These are phyloP conservation scores for Lentinula novae-zelandiae DNA, from an alignment of 1,284 basidiomycete genomes.

Conservation along the genomic window DNA sequence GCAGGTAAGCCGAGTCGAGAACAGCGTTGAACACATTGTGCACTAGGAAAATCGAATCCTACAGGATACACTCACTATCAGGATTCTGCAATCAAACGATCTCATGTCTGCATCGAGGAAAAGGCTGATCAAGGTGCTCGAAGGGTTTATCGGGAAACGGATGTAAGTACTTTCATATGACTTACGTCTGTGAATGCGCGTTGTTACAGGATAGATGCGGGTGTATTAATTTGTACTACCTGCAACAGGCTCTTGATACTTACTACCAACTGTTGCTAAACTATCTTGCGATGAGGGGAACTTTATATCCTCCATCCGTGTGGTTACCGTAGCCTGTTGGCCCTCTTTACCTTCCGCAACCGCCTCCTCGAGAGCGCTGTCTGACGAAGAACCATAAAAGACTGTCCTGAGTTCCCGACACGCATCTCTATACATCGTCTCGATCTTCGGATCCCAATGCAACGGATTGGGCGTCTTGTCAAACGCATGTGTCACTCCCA, in stretches of 20 bases:
- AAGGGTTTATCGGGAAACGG: too few species aligned
- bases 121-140: too few species aligned
- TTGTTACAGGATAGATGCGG: conserved; percentile 6
- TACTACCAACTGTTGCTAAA: conserved; percentile 6
- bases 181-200: too few species aligned
- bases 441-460: conserved; percentile 13
- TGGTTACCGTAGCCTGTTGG: conserved; percentile 5
- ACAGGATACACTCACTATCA: conserved; percentile 37
- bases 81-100: conserved; percentile 28
- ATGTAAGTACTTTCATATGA: too few species aligned
- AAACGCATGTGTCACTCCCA: conserved; percentile 14
- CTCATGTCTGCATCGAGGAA: too few species aligned
- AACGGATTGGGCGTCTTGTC: conserved; percentile 15
- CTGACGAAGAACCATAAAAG: conserved; percentile 12
- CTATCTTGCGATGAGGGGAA: conserved; percentile 8
- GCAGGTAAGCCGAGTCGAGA: background rate
- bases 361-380: background rate
- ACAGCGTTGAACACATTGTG: background rate
- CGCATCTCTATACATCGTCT: conserved; percentile 15
- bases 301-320: conserved; percentile 10
- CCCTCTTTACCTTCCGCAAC: conserved; percentile 6
- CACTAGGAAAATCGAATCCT: background rate
- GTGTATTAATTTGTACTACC: background rate
- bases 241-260: background rate
- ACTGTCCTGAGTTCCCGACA: conserved; percentile 14